These are phyloP conservation scores for Termitomyces sp. DNA, from an alignment of 768 basidiomycete species.

Conservation along the genomic window DNA sequence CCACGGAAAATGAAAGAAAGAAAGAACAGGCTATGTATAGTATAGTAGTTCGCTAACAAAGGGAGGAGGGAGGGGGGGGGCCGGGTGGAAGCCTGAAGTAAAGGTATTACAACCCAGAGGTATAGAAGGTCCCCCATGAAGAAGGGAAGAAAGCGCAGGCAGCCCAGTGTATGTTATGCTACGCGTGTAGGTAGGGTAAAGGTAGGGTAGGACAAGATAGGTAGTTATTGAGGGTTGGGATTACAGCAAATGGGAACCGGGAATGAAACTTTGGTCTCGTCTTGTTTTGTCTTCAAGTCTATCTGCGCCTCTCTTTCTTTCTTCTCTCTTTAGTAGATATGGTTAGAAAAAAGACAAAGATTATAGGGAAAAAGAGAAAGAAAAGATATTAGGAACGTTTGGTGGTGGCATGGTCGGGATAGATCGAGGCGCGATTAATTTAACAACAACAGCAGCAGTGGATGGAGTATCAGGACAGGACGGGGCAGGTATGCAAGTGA, in stretches of 20 bases:
- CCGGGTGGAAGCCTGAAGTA: neutral
- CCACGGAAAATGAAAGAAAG: neutral
- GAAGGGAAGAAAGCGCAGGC: neutral
- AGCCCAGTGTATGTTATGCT: neutral
- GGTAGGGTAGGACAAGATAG: neutral
- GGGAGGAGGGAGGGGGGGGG: neutral
- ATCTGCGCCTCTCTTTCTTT: neutral
- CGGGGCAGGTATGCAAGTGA: too few species aligned
- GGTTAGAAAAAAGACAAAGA: slow-evolving; percentile 3
- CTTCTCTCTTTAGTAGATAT: slow-evolving; percentile 1
- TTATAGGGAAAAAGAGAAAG: neutral
- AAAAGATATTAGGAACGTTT: neutral
- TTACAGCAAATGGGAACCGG: neutral
- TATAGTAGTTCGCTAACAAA: neutral
- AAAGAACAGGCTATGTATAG: neutral
- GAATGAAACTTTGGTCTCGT: neutral
- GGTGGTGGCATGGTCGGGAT: neutral
- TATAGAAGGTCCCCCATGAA: neutral
- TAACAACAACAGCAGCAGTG: neutral
- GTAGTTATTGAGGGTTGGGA: neutral
- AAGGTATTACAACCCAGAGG: slow-evolving; percentile 5
- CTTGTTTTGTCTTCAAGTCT: neutral
- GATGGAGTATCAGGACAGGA: neutral
- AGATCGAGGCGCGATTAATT: neutral
- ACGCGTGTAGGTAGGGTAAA: neutral